Evolutionary conservation across 768 basidiomycete species (phyloP), one percentile per base, ranked within the genome.

Genomic region (Lactifluus echinatus): DNA sequence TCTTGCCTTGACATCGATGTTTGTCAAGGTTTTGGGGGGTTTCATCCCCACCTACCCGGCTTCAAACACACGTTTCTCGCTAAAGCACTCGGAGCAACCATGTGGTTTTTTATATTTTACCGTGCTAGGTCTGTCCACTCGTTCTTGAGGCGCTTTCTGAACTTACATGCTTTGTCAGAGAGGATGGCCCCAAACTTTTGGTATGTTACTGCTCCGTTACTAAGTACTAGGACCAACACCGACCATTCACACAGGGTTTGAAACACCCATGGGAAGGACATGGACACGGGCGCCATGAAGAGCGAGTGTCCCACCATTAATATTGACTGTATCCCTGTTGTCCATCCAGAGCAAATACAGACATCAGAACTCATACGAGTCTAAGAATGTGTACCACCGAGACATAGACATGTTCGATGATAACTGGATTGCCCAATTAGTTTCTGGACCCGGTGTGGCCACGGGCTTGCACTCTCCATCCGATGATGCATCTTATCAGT

Each of bases 81-180:
- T 26, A 93, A 93, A 72, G 83, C 82, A 59, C 75, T 96, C 44
- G 93, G 93, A 48, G 93, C 93, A 33, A 81, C 84, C 24, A 95
- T 96, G 93, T 96, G 93, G 93, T 95, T 95, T 82, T 96, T 93
- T 77, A 93, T 96, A 69, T 95, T 96, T 77, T 96, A 94, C 73
- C 84, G 93, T 55, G 87, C 89, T 62, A 78, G 92, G 93, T 95
- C 66, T 67, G 87, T 77, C 46, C 17, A 1, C 8, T 45, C 59
- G 12, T 36, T 61, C 26, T 51, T 40, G n/a, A n/a, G 8, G 5
- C 44, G 23, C 21, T 14, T 43, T 37, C 21, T 19, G 39, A 46
- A 36, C 8, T 55, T 14, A 55, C 19, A 21, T 17, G 31, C 11
- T 26, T 31, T 54, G 45, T 63, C 82, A 73, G 72, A 53, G 68